phyloP scores from a whole-genome alignment of 2,329 filamentous ascomycete species.

The Phyllachora maydis region DNA sequence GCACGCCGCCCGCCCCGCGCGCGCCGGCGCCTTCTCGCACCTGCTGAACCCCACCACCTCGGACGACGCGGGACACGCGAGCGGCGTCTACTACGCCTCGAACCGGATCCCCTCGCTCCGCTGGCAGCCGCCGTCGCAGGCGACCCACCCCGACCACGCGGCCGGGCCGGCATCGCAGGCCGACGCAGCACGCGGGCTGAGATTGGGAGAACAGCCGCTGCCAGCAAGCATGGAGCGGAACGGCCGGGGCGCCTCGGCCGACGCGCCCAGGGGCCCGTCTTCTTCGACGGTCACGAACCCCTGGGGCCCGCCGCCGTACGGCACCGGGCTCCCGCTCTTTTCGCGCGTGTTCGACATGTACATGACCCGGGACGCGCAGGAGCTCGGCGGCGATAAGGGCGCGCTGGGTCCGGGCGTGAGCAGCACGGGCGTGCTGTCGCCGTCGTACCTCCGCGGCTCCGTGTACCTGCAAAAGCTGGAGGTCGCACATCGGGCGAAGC shows the following conservation, averaged over 20 bases:
- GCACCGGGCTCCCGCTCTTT: conserved; percentile 17
- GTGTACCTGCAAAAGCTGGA: conserved; percentile 60
- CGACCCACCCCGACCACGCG: too few relatives aligned
- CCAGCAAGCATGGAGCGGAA: too few relatives aligned
- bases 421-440: conserved; percentile 46
- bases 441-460: conserved; percentile 64
- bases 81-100: too few relatives aligned
- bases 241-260: too few relatives aligned
- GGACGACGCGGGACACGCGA: conserved; percentile 15
- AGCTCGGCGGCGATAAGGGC: conserved; percentile 2
- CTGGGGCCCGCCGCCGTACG: too few relatives aligned
- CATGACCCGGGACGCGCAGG: conserved; percentile 10
- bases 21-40: conserved; percentile 26
- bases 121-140: too few relatives aligned
- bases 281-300: too few relatives aligned
- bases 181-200: too few relatives aligned
- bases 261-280: too few relatives aligned
- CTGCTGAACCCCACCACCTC: conserved; percentile 28
- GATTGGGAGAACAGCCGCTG: too few relatives aligned
- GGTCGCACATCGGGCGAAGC: conserved; percentile 43
- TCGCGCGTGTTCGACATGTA: conserved; percentile 32
- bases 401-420: conserved; percentile 6
- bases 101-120: too few relatives aligned
- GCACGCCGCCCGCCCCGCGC: conserved; percentile 14
- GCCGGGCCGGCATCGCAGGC: too few relatives aligned